Percentiles rank a stretch among this genome's conserved stretches.
phyloP scores from a whole-genome alignment of 1,139 yeast species.

The Scheffersomyces insectosa region DNA sequence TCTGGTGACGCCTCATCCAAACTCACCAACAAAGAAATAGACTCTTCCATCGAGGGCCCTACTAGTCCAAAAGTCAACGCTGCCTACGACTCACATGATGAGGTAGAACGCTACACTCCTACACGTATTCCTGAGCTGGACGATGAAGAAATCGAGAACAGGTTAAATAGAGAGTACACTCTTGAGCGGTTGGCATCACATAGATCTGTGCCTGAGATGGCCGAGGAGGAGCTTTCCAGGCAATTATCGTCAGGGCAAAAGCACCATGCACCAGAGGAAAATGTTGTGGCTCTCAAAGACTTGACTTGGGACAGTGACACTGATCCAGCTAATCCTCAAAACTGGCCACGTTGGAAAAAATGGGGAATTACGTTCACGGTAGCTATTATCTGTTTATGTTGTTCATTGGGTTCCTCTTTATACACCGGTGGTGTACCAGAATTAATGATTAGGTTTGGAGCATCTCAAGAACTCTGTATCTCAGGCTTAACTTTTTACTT shows the following conservation, averaged over 20 bases:
- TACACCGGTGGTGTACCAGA: conserved; percentile 64
- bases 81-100: too few species aligned
- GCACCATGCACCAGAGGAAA: conserved; percentile 12
- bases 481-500: conserved; percentile 72
- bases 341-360: conserved; percentile 63
- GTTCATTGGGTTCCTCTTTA: conserved; percentile 70
- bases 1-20: too few species aligned
- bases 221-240: conserved; percentile 2
- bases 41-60: neutral
- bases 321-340: conserved; percentile 63
- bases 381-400: conserved; percentile 64
- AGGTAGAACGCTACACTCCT: too few species aligned
- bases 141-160: conserved; percentile 13
- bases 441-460: conserved; percentile 42
- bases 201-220: conserved; percentile 15
- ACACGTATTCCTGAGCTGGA: neutral
- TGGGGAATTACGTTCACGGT: conserved; percentile 66
- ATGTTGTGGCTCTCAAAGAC: conserved; percentile 34
- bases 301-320: conserved; percentile 63
- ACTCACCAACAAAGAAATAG: too few species aligned
- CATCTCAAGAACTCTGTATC: conserved; percentile 59
- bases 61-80: too few species aligned
- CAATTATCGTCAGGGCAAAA: neutral
- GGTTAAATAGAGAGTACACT: conserved; percentile 21
- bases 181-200: conserved; percentile 19